Percentiles rank a stretch among this genome's conserved stretches.
Evolutionary conservation across 345 rosid species (phyloP).

Genomic region (Gossypium thurberi): DNA sequence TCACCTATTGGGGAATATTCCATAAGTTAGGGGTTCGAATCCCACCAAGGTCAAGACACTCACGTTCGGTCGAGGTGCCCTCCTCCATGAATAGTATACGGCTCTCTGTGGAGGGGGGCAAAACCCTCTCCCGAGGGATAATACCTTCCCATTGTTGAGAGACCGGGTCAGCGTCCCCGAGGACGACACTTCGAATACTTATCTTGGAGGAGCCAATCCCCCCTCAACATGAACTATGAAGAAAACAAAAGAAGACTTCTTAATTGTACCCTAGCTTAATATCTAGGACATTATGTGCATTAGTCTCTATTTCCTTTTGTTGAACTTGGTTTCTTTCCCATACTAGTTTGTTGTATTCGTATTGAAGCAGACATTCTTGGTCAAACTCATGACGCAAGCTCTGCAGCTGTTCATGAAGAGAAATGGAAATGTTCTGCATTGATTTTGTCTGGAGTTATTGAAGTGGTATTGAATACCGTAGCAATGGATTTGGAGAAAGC

Average conservation of each 20-base stretch:
- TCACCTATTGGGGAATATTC: too few species aligned
- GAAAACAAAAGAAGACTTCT: background rate
- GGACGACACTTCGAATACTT: too few species aligned
- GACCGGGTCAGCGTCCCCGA: too few species aligned
- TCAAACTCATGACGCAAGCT: slow-evolving; percentile 40
- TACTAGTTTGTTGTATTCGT: slow-evolving; percentile 21
- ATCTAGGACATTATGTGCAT: background rate
- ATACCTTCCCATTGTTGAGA: too few species aligned
- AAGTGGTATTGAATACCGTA: slow-evolving; percentile 54
- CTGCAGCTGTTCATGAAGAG: slow-evolving; percentile 44
- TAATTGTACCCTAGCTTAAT: background rate
- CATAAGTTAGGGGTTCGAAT: too few species aligned
- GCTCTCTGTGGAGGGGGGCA: too few species aligned
- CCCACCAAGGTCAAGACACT: too few species aligned
- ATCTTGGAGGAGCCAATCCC: too few species aligned
- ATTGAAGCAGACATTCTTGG: slow-evolving; percentile 56
- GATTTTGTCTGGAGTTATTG: slow-evolving; percentile 48
- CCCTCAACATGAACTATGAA: background rate
- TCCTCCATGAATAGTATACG: too few species aligned
- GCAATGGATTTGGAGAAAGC: slow-evolving; percentile 56
- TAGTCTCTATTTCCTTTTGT: background rate
- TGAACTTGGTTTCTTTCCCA: background rate
- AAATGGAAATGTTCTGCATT: slow-evolving; percentile 44
- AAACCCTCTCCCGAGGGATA: too few species aligned
- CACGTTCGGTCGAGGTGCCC: too few species aligned